Base-by-base conservation (phyloP, 495 filamentous ascomycete species). In the Trypethelium eluteriae region DNA sequence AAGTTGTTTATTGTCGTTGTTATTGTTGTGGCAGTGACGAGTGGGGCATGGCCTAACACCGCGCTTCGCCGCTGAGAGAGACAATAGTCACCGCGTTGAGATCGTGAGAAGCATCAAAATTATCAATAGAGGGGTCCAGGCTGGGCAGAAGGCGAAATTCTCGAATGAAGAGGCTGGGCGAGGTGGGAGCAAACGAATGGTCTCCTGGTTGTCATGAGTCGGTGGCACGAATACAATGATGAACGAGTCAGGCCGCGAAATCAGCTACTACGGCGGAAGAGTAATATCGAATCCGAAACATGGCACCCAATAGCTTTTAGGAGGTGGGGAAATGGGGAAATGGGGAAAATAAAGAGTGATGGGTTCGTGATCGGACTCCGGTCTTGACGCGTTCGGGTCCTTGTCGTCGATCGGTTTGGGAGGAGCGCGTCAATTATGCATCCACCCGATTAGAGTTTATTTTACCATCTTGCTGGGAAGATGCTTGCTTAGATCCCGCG, bases 1-100 rank as follows among this genome's bases (percentile, higher is more conserved):
- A 7, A 32, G 14, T 59, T 59, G n/a, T 34, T 59, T 59, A 59
- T 59, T 59, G 53, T 59, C 53, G 53, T 36, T 59, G 53, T 36
- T 59, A 59, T 59, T 59, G 53, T 59, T 59, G 32, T 11, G 53
- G 53, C 34, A 59, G 53, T 36, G 25, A 32, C 53, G 53, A 14
- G n/a, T 9, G 53, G 7, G 10, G 14, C 4, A 59, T 59, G 53
- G 1, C 25, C 25, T 59, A 32, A 59, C n/a, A 32, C 41, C 6
- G 7, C 25, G 25, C 25, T 25, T 25, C 25, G 25, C 25, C 1
- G 25, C 25, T 25, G 25, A 25, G 25, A 25, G 25, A 25, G 1
- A 25, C 25, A 25, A 25, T 25, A 25, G 25, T 25, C 25, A 25
- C 25, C 25, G 25, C 25, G 25, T 25, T 25, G 25, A 25, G 25